A percentile compares a stretch with the other conserved stretches of the same genome.
phyloP scores from a whole-genome alignment of 2,329 filamentous ascomycete species.

The Colletotrichum filicis region DNA sequence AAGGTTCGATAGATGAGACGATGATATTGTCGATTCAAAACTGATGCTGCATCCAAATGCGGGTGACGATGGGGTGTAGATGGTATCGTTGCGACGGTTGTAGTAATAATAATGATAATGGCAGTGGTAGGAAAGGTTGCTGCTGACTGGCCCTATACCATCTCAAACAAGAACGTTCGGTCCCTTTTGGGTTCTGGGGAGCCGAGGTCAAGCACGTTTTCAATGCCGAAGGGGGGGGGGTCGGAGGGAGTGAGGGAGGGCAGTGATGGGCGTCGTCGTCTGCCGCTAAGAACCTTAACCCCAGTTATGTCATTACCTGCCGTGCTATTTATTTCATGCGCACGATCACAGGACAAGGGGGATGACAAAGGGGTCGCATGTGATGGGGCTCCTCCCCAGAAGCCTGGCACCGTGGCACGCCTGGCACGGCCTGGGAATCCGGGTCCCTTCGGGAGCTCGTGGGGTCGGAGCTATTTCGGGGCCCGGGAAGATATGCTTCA shows the following conservation, averaged over 20 bases:
- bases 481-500: background rate
- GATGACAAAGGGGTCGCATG: slow-evolving; percentile 25
- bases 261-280: background rate
- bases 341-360: slow-evolving; percentile 31
- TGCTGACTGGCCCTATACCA: slow-evolving; percentile 13
- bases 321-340: slow-evolving; percentile 8
- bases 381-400: slow-evolving; percentile 15
- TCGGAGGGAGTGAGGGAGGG: background rate
- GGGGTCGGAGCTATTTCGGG: slow-evolving; percentile 4
- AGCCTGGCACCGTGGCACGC: background rate
- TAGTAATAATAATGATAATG: background rate
- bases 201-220: slow-evolving; percentile 35
- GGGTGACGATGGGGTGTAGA: background rate
- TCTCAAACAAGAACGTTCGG: slow-evolving; percentile 22
- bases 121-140: background rate
- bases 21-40: background rate
- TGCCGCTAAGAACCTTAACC: slow-evolving; percentile 35
- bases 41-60: slow-evolving; percentile 27
- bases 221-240: slow-evolving; percentile 33
- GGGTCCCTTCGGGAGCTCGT: slow-evolving; percentile 23
- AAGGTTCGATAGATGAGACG: slow-evolving; percentile 29
- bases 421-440: background rate
- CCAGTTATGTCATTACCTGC: slow-evolving; percentile 33
- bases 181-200: slow-evolving; percentile 15
- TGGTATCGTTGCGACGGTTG: slow-evolving; percentile 1